phyloP scores from a whole-genome alignment of 352 stramenopile species.

The Phytophthora pluvialis region DNA sequence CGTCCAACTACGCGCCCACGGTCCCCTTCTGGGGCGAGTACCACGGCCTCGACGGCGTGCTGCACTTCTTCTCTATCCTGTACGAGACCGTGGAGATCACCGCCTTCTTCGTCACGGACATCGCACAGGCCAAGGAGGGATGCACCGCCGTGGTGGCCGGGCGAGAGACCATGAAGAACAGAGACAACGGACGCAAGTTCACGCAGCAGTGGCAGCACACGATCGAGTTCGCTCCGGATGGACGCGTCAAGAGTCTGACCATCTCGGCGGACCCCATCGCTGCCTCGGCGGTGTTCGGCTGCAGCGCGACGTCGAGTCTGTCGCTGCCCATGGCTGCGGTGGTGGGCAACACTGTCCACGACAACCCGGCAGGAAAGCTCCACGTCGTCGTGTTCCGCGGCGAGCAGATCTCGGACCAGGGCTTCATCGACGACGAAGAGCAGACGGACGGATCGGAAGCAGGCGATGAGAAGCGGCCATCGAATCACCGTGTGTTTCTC shows the following conservation, averaged over 20 bases:
- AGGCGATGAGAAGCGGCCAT: slow-evolving; percentile 48
- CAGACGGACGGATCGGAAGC: slow-evolving; percentile 54
- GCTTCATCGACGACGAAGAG: slow-evolving; percentile 54
- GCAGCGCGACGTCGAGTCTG: slow-evolving; percentile 86
- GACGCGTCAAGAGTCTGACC: slow-evolving; percentile 87
- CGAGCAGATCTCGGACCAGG: slow-evolving; percentile 82
- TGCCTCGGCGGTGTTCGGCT: slow-evolving; percentile 87
- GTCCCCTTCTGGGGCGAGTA: slow-evolving; percentile 91
- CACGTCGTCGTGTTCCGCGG: slow-evolving; percentile 83
- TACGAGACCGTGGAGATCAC: slow-evolving; percentile 91
- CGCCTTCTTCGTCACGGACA: slow-evolving; percentile 90
- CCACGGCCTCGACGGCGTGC: slow-evolving; percentile 84
- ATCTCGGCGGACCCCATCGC: slow-evolving; percentile 86
- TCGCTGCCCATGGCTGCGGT: slow-evolving; percentile 85
- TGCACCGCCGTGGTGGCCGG: slow-evolving; percentile 84
- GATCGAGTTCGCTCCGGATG: slow-evolving; percentile 88
- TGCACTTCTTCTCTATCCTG: slow-evolving; percentile 91
- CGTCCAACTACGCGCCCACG: slow-evolving; percentile 88
- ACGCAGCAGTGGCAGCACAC: slow-evolving; percentile 92
- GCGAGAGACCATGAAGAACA: slow-evolving; percentile 90
- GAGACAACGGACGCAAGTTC: slow-evolving; percentile 88
- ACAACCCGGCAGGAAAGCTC: slow-evolving; percentile 77
- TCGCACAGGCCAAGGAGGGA: slow-evolving; percentile 85
- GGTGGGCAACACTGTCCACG: slow-evolving; percentile 78
- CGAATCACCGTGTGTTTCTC: slow-evolving; percentile 57